Conservation (phyloP, 768 basidiomycete genomes). For the Boletus subparvulus region DNA sequence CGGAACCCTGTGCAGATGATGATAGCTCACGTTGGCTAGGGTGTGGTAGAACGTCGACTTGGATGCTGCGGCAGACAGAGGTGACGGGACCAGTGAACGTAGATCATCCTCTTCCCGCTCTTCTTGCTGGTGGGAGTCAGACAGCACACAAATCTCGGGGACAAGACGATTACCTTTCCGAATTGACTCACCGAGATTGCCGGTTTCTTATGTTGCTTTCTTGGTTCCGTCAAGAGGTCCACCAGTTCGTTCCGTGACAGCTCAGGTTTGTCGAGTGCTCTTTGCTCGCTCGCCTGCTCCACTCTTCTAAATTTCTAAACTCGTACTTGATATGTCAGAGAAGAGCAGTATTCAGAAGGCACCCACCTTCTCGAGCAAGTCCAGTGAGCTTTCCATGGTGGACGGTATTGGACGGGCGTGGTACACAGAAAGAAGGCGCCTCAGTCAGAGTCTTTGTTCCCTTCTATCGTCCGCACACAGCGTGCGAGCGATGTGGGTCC, state of each 20-base stretch:
- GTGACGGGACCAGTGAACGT: conserved; percentile 28
- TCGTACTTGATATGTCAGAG: background rate
- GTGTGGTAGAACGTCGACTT: conserved; percentile 49
- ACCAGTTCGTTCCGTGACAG: conserved; percentile 10
- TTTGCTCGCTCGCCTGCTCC: conserved; percentile 55
- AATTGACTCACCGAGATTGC: conserved; percentile 61
- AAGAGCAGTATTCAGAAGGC: background rate
- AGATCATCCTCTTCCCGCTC: conserved; percentile 25
- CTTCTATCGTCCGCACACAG: background rate
- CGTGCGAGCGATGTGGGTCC: conserved; percentile 10
- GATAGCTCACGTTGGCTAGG: conserved; percentile 40
- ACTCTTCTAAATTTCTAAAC: conserved; percentile 56
- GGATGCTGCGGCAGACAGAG: conserved; percentile 41
- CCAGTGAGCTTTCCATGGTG: conserved; percentile 25
- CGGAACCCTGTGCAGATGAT: conserved; percentile 1
- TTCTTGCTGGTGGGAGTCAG: conserved; percentile 17
- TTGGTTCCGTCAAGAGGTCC: conserved; percentile 21
- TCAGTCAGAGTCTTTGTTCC: background rate
- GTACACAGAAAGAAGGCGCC: background rate
- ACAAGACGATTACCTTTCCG: conserved; percentile 47
- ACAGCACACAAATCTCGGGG: background rate
- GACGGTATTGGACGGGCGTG: background rate
- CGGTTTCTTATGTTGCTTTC: conserved; percentile 42
- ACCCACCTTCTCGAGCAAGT: conserved; percentile 32
- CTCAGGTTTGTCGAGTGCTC: conserved; percentile 40